Evolutionary conservation across 805 yeast species (phyloP), one percentile per base, ranked within the genome.

Genomic region (Candida nanaspora): DNA sequence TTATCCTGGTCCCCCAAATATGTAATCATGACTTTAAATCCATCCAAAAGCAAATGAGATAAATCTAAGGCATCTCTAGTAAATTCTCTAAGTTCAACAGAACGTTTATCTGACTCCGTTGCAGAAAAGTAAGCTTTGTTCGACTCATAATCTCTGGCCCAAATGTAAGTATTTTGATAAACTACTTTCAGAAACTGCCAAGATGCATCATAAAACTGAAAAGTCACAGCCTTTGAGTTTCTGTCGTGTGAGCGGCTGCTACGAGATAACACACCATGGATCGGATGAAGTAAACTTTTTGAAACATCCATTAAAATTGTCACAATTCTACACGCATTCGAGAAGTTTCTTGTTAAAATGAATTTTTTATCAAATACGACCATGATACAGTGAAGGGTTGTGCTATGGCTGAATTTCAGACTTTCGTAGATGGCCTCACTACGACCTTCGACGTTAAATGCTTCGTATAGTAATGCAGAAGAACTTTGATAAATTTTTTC

Each of bases 41-140:
- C 76, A 41, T 73, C 79, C n/a, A 89, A 56, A 27, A 89, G 62
- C 2, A 70, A 59, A 45, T 81, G 80, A 43, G 95, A 81, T 26
- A 86, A 67, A 49, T 89, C 96, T 38, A 91, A 68, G 0, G 86
- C 80, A 54, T 87, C 96, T 56, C 95, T 74, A 2, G 96, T 85
- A 50, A 87, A 89, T 42, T 88, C 95, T 18, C 56, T 32, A 20
- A 60, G 40, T 31, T 50, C 50, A 3, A 38, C 36, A 4, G 56
- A 49, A 8, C 55, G 50, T 22, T 46, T 47, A 10, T 55, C 59
- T 1, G 58, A 40, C 19, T 42, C 50, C 31, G 47, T 41, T 28
- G 47, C 48, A 2, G 45, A 41, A 2, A 47, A 26, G 1, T 42
- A 31, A 2, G 50, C 39, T 35, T 58, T 60, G 13, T 57, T 35